These are phyloP conservation scores for Pittosporum tobira DNA, from an alignment of 129 eudicot genomes.

Conservation along the genomic window DNA sequence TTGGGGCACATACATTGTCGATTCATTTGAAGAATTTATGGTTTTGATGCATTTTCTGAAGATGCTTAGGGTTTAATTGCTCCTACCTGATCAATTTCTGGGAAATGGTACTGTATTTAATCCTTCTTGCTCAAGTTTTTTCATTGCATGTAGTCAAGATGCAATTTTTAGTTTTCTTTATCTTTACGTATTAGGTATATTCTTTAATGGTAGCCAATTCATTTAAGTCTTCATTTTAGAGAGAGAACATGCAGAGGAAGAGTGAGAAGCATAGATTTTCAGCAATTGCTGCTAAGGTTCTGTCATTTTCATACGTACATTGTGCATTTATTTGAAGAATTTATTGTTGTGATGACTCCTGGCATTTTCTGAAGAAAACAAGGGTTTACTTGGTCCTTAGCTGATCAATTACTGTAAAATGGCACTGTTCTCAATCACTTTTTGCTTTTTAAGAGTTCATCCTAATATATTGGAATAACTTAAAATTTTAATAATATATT, in stretches of 20 bases:
- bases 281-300: background rate
- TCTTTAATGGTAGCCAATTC: too few relatives aligned
- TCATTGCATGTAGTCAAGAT: too few relatives aligned
- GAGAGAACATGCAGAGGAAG: background rate
- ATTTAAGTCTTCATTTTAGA: background rate
- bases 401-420: background rate
- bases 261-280: background rate
- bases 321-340: background rate
- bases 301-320: background rate
- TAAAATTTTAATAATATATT: too few relatives aligned
- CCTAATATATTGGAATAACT: background rate
- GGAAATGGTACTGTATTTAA: constrained; percentile 1
- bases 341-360: background rate
- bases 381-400: background rate
- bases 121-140: background rate
- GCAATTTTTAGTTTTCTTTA: too few relatives aligned
- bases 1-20: background rate
- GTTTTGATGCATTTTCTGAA: background rate
- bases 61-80: constrained; percentile 4
- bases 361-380: background rate
- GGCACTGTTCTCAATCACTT: background rate
- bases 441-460: background rate
- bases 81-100: background rate
- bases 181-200: too few relatives aligned
- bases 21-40: background rate